Base-by-base conservation (phyloP, 2,329 filamentous ascomycete genomes). In the Dothideomycetidae sp. region DNA sequence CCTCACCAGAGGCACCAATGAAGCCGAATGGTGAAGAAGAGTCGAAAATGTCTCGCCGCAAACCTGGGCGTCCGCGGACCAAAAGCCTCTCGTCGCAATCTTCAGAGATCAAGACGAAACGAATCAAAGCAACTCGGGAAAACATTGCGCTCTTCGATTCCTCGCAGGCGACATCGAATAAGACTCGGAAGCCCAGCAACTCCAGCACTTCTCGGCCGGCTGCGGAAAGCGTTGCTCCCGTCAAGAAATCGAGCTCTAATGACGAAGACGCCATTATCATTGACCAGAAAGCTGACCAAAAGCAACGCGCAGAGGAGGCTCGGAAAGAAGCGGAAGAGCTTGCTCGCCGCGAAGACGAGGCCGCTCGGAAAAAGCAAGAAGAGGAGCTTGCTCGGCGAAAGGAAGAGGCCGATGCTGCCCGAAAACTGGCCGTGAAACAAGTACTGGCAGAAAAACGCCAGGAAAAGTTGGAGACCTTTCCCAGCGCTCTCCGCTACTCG, bases 301-400 rank as follows among this genome's bases (percentile, higher is more conserved):
- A 46, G n/a, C 38, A 39, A 16, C 39, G 46, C 37, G 48, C 41
- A 5, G 51, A 55, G 31, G 46, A 48, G 36, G 39, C 44, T 29
- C 44, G 51, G 11, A 43, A 44, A 35, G 50, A 45, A 3, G 50
- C 51, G 43, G 46, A 50, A 28, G 42, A 44, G 26, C 44, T 42
- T 11, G 40, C 29, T 18, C 41, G 21, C 18, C 18, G 31, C 15
- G 38, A 43, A 39, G n/a, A n/a, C n/a, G n/a, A n/a, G n/a, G n/a
- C n/a, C n/a, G n/a, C 35, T 4, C 30, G 37, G 11, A 41, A 43
- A 36, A n/a, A n/a, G n/a, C n/a, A n/a, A n/a, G 39, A 46, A 14
- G 44, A 46, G 14, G 42, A 39, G 32, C 41, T 26, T n/a, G 34
- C 31, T n/a, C 43, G 43, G 13, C 41, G 44, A 34, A 47, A 46